Conservation (phyloP, 1,284 basidiomycete genomes). For the Termitomyces sp. region DNA sequence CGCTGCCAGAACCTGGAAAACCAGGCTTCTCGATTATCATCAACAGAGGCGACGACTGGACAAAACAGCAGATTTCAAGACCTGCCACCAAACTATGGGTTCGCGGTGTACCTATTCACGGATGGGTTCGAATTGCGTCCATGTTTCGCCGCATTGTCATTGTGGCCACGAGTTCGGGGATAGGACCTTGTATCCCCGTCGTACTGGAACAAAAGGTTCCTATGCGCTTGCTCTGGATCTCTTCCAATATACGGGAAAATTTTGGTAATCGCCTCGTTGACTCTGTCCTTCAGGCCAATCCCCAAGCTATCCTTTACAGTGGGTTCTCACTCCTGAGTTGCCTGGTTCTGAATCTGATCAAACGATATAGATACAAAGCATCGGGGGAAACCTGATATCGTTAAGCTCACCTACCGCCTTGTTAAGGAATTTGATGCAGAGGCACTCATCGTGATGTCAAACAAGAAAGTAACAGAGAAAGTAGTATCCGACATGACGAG, state of each 20-base stretch:
- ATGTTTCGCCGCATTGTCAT: slow-evolving; percentile 56
- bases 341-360: background rate
- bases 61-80: slow-evolving; percentile 43
- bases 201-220: slow-evolving; percentile 49
- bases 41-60: slow-evolving; percentile 60
- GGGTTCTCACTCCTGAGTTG: slow-evolving; percentile 12
- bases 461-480: slow-evolving; percentile 56
- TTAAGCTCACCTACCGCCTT: slow-evolving; percentile 51
- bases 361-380: slow-evolving; percentile 44
- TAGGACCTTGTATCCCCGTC: slow-evolving; percentile 54
- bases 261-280: slow-evolving; percentile 57
- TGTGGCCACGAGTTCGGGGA: slow-evolving; percentile 59
- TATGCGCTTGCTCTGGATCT: slow-evolving; percentile 55
- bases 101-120: slow-evolving; percentile 53
- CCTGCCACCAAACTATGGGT: slow-evolving; percentile 55
- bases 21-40: slow-evolving; percentile 55
- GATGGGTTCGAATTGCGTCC: slow-evolving; percentile 52
- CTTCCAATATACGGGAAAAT: slow-evolving; percentile 54
- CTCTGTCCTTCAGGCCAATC: slow-evolving; percentile 47
- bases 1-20: slow-evolving; percentile 46
- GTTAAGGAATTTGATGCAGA: slow-evolving; percentile 58
- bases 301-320: slow-evolving; percentile 55
- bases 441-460: slow-evolving; percentile 58
- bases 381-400: slow-evolving; percentile 28
- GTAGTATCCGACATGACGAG: slow-evolving; percentile 59